Evolutionary conservation across 108 stramenopile genomes (phyloP), one percentile per base, ranked within the genome.

Genomic region (Aureococcus anophagefferens): DNA sequence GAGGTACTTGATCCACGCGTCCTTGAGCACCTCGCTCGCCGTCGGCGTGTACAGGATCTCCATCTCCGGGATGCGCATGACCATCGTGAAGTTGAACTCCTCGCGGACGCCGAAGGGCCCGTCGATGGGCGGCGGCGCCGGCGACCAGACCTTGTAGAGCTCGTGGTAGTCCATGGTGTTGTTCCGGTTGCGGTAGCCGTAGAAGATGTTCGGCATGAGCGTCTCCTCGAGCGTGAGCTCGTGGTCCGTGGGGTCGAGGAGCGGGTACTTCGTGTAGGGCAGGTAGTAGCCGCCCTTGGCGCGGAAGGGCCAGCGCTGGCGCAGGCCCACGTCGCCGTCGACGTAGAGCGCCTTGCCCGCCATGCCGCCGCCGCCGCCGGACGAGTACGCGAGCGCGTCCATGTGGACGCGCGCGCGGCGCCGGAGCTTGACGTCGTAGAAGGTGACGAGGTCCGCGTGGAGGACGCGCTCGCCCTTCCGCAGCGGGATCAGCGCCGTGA

Each of bases 1-100:
- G 17, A 74, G 63, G 51, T 74, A 74, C 51, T 68, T 40, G 17
- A 68, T 62, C 74, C 74, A 74, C 25, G 67, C 74, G 64, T 64
- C 68, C 46, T 33, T 51, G n/a, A 74, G 34, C 29, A 74, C 74
- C 59, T 74, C 74, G n/a, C 30, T n/a, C 18, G 64, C 46, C 66
- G 40, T 68, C 28, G 74, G 74, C 30, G 46, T 74, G 68, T 68
- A 74, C 34, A 64, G 30, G 45, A 72, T 32, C 28, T 66, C 65
- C n/a, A 3, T 5, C 25, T 33, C 31, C 44, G 64, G 65, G n/a
- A 72, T 46, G 34, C 62, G 63, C 30, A 72, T 13, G 65, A 35
- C 45, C n/a, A 64, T 35, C 21, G 36, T 72, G 65, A 72, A 29
- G 62, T 51, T 66, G 45, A 72, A 72, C 0, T 63, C 28, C 29